These are phyloP conservation scores for Boletus semigastroideus DNA, from an alignment of 1,284 basidiomycete species.

Conservation along the genomic window DNA sequence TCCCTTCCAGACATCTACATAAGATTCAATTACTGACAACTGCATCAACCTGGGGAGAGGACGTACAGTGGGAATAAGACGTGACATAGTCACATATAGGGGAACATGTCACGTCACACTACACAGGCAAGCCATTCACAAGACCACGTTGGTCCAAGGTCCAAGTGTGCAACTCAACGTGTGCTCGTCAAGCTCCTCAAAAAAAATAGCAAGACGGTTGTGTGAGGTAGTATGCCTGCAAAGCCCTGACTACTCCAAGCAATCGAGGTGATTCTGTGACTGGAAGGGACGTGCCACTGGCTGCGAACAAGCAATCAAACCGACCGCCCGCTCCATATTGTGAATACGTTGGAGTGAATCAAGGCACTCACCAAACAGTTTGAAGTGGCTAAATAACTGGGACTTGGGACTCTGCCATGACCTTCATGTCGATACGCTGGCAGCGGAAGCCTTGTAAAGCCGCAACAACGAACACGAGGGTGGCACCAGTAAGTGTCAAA, in stretches of 20 bases:
- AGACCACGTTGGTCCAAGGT: slow-evolving; percentile 26
- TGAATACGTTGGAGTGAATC: slow-evolving; percentile 29
- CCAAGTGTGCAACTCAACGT: slow-evolving; percentile 27
- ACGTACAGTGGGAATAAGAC: slow-evolving; percentile 18
- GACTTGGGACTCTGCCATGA: slow-evolving; percentile 3
- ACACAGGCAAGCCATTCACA: slow-evolving; percentile 31
- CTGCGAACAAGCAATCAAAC: slow-evolving; percentile 2
- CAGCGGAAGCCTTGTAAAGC: slow-evolving; percentile 14
- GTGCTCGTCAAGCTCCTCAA: slow-evolving; percentile 29
- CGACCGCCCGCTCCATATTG: slow-evolving; percentile 16
- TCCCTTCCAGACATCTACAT: background rate
- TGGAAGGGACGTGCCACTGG: slow-evolving; percentile 1
- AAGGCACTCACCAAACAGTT: slow-evolving; percentile 30
- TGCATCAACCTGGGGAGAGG: background rate
- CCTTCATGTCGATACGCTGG: background rate
- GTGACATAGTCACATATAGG: slow-evolving; percentile 34
- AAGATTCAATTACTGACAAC: slow-evolving; percentile 1
- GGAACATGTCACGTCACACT: slow-evolving; percentile 30
- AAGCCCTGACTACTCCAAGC: slow-evolving; percentile 10
- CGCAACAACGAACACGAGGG: slow-evolving; percentile 10
- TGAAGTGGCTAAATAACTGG: slow-evolving; percentile 15
- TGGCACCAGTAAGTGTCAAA: slow-evolving; percentile 26
- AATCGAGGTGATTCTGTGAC: background rate
- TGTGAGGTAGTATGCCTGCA: slow-evolving; percentile 30
- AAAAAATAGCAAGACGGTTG: slow-evolving; percentile 21